phyloP scores from a whole-genome alignment of 2,329 filamentous ascomycete genomes.

The Phaeophleospora eucalypticola region DNA sequence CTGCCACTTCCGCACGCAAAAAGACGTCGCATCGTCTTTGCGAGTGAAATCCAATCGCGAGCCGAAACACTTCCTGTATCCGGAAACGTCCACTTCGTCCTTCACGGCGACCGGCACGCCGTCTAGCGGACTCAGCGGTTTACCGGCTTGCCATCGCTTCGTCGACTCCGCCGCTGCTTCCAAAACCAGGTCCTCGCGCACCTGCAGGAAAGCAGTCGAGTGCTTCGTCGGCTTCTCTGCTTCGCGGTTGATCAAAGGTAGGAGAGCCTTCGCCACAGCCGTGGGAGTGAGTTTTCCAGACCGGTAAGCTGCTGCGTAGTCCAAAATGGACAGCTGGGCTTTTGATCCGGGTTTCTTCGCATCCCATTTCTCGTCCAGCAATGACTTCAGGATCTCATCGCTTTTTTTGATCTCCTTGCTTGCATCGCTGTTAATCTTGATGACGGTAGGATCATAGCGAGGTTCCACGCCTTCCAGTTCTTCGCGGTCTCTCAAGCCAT shows the following conservation, averaged over 20 bases:
- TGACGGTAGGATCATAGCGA: constrained; percentile 57
- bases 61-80: constrained; percentile 65
- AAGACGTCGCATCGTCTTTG: constrained; percentile 54
- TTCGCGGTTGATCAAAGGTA: constrained; percentile 66
- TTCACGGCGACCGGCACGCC: constrained; percentile 81
- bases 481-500: constrained; percentile 52
- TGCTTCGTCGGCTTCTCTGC: constrained; percentile 55
- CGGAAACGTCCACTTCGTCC: constrained; percentile 70
- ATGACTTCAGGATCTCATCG: constrained; percentile 2
- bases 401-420: constrained; percentile 6
- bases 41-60: constrained; percentile 56
- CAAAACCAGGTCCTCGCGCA: constrained; percentile 58
- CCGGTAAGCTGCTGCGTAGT: constrained; percentile 73
- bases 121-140: constrained; percentile 66
- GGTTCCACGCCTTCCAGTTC: constrained; percentile 53
- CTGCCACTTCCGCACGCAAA: constrained; percentile 67
- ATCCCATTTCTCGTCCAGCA: constrained; percentile 15
- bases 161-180: constrained; percentile 70
- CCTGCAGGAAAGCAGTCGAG: constrained; percentile 68
- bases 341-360: constrained; percentile 21
- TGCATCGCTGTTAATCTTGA: constrained; percentile 37
- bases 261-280: constrained; percentile 65
- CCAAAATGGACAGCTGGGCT: constrained; percentile 54
- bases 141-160: constrained; percentile 63
- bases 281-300: constrained; percentile 67